Base-by-base conservation (phyloP, 169 alveolate genomes). In the Plasmodium relictum region DNA sequence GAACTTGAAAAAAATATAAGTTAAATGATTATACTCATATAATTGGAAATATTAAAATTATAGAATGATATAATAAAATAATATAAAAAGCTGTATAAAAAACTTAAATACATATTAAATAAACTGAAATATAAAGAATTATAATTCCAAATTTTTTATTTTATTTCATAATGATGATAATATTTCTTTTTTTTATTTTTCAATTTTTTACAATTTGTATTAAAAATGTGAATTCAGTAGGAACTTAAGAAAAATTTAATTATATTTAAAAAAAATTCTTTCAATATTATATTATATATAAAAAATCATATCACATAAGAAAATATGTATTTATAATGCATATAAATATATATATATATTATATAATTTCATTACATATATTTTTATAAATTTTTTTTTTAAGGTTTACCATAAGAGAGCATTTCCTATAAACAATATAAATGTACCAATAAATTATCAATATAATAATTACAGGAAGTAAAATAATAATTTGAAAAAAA, bases 141-240 rank as follows among this genome's bases (percentile, higher is more conserved):
- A 31, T 31, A 31, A 31, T 31, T 31, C 3, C 1, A 31, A 31
- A 2, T 73, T n/a, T 44, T 37, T 50, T 39, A 56, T 63, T 61
- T 48, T 18, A 48, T 59, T 59, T 22, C 59, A 78, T 68, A 52
- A 78, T 78, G 89, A 78, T 45, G 63, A 78, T 22, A 58, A 63
- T 65, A 63, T 18, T 58, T 16, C n/a, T 63, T 37, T 63, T 62
- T 78, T 63, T 78, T 31, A 63, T 63, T 58, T 45, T 78, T 61
- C 89, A 58, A 63, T 70, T 78, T 26, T 63, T 63, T 78, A 56
- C 56, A 78, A 42, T 78, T 37, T 63, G 59, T 48, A 26, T 66
- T 59, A 65, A 63, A 58, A 78, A 78, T 78, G 89, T 65, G 52
- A 78, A 78, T 45, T 52, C 89, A 44, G 89, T 78, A 59, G 58